Conservation (phyloP, 192 early-diverging fungal genomes). For the Rhizophagus prolifer region DNA sequence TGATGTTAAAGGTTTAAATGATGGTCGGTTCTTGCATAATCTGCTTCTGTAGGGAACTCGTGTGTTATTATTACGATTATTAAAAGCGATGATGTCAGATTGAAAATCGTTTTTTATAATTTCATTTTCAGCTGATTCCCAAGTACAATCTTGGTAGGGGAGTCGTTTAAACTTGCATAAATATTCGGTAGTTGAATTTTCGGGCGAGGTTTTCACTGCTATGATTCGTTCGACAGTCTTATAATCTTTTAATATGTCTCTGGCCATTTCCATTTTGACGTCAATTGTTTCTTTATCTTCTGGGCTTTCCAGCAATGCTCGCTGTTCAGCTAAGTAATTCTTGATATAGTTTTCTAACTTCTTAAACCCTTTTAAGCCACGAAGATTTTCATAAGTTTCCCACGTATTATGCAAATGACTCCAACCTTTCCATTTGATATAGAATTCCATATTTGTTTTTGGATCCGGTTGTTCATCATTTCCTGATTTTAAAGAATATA, state of each 20-base stretch:
- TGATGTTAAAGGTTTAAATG: slow-evolving; percentile 72
- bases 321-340: slow-evolving; percentile 24
- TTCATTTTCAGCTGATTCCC: slow-evolving; percentile 70
- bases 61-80: slow-evolving; percentile 74
- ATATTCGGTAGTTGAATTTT: slow-evolving; percentile 72
- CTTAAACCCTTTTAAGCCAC: slow-evolving; percentile 77
- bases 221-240: slow-evolving; percentile 88
- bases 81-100: slow-evolving; percentile 80
- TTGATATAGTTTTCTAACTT: slow-evolving; percentile 86
- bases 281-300: slow-evolving; percentile 91
- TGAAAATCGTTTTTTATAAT: slow-evolving; percentile 70
- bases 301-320: slow-evolving; percentile 30
- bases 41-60: slow-evolving; percentile 71
- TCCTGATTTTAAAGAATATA: slow-evolving; percentile 10
- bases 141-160: slow-evolving; percentile 86
- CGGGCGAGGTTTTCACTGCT: slow-evolving; percentile 54
- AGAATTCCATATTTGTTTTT: slow-evolving; percentile 68
- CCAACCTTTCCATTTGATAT: slow-evolving; percentile 94
- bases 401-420: slow-evolving; percentile 92
- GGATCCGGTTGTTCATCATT: slow-evolving; percentile 44
- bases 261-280: slow-evolving; percentile 78
- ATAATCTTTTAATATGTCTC: slow-evolving; percentile 81
- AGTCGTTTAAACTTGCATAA: slow-evolving; percentile 91
- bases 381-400: slow-evolving; percentile 69
- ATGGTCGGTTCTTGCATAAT: slow-evolving; percentile 62